These are phyloP conservation scores for Flaveria sonorensis DNA, from an alignment of 129 eudicot species.

Conservation along the genomic window DNA sequence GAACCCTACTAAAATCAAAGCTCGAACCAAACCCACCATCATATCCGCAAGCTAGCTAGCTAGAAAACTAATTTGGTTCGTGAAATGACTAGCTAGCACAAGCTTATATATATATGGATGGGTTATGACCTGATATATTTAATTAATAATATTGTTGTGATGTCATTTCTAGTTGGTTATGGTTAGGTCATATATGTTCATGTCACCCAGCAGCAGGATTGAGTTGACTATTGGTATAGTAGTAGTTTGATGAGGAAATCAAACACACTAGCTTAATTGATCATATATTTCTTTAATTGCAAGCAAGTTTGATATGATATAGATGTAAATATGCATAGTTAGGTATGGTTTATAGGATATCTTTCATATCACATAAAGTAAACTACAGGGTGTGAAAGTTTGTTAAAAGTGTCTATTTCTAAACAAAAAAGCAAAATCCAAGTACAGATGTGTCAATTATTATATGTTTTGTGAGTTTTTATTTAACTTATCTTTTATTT, in stretches of 20 bases:
- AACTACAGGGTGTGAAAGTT: slow-evolving; percentile 5
- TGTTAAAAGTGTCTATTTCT: background rate
- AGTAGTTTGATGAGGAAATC: slow-evolving; percentile 27
- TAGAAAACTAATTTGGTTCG: background rate
- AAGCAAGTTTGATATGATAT: slow-evolving; percentile 1
- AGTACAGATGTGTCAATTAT: background rate
- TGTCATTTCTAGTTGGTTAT: slow-evolving; percentile 47
- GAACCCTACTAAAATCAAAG: slow-evolving; percentile 42
- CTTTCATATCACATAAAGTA: slow-evolving; percentile 46
- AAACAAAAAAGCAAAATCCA: background rate
- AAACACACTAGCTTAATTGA: slow-evolving; percentile 12
- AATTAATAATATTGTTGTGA: slow-evolving; percentile 28
- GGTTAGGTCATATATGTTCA: slow-evolving; percentile 7
- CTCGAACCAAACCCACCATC: slow-evolving; percentile 42
- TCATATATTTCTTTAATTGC: slow-evolving; percentile 26
- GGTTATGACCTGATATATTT: too few relatives aligned
- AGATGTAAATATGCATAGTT: background rate
- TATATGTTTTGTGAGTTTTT: background rate
- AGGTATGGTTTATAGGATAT: slow-evolving; percentile 18
- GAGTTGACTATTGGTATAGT: slow-evolving; percentile 23
- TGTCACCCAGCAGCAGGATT: slow-evolving; percentile 20
- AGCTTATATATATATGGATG: slow-evolving; percentile 32
- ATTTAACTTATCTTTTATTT: too few relatives aligned
- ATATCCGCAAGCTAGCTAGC: background rate
- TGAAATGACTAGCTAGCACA: slow-evolving; percentile 38